These are phyloP conservation scores for Solanum bulbocastanum DNA, from an alignment of 257 asterid genomes.

Conservation along the genomic window DNA sequence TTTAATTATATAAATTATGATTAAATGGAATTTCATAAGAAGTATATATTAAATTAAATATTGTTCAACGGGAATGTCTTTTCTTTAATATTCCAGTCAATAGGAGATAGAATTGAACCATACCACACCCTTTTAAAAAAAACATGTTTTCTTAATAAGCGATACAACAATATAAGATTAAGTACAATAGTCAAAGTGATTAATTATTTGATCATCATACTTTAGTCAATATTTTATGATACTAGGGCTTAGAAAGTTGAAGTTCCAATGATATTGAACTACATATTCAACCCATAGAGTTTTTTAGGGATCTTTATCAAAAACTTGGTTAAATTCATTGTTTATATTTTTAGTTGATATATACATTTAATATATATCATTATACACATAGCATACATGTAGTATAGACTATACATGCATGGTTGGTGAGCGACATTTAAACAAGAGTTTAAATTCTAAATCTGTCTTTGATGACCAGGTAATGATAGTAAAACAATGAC, in stretches of 20 bases:
- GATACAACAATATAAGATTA: not conserved
- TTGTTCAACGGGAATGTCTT: not conserved
- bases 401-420: no score
- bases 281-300: no score
- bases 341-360: no score
- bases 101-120: not conserved
- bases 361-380: no score
- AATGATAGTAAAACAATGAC: slow-evolving; percentile 39
- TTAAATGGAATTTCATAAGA: not conserved
- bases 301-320: no score
- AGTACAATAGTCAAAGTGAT: not conserved
- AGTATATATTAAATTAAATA: not conserved
- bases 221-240: not conserved
- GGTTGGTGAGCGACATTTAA: not conserved
- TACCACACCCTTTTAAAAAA: not conserved
- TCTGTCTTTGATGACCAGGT: slow-evolving; percentile 7
- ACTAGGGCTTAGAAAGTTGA: not conserved
- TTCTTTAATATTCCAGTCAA: not conserved
- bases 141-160: not conserved
- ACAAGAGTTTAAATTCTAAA: not conserved
- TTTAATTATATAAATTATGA: not conserved
- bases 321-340: no score
- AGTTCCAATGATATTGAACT: no score
- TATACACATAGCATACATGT: no score
- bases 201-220: not conserved